Percentiles rank a stretch among this genome's conserved stretches.
phyloP scores from a whole-genome alignment of 768 basidiomycete genomes.

The Boletus huronensis region DNA sequence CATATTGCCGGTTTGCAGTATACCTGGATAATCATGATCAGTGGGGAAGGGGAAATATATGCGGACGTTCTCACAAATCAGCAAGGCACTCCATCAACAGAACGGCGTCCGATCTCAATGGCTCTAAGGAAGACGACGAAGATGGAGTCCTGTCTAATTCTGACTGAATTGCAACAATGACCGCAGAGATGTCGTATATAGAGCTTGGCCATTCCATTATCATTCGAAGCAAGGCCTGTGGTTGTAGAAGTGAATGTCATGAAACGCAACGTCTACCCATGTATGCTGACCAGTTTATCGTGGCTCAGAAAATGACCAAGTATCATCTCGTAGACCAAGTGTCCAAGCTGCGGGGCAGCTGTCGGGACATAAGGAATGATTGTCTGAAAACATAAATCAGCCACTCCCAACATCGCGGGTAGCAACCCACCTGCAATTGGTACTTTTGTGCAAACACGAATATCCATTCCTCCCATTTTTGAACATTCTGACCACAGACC shows the following conservation, averaged over 20 bases:
- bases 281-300: constrained; percentile 58
- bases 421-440: constrained; percentile 63
- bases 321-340: constrained; percentile 93
- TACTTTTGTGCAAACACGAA: constrained; percentile 82
- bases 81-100: constrained; percentile 93
- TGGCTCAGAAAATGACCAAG: constrained; percentile 80
- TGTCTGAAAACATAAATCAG: constrained; percentile 41
- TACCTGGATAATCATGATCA: constrained; percentile 49
- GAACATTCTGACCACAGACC: constrained; percentile 75
- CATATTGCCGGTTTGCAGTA: constrained; percentile 84
- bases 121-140: constrained; percentile 43
- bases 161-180: constrained; percentile 84
- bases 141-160: constrained; percentile 67
- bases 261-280: background rate
- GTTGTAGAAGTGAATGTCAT: background rate
- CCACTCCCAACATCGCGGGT: background rate
- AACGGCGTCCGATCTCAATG: constrained; percentile 44
- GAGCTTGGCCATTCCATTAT: constrained; percentile 87
- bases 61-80: constrained; percentile 60
- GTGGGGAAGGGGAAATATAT: background rate
- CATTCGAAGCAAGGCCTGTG: constrained; percentile 68
- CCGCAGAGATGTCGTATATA: constrained; percentile 84
- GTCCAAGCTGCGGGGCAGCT: constrained; percentile 71
- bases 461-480: constrained; percentile 95
- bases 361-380: constrained; percentile 92